Conservation (phyloP, 805 yeast genomes). For the Phaffomyces antillensis region DNA sequence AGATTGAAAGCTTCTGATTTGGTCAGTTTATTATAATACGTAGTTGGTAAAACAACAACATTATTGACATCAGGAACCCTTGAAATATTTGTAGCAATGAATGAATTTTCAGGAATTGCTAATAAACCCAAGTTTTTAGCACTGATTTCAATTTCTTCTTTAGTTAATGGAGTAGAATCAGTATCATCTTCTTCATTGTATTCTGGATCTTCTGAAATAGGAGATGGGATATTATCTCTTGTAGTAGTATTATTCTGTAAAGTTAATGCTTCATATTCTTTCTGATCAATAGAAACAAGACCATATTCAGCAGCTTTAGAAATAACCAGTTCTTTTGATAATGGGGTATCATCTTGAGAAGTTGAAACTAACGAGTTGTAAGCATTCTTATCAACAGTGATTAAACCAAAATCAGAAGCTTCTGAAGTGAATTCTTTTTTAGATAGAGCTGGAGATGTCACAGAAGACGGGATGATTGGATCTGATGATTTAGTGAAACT, state of each 20-base stretch:
- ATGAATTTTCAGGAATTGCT: slow-evolving; percentile 52
- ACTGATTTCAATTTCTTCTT: slow-evolving; percentile 26
- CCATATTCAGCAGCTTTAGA: slow-evolving; percentile 23
- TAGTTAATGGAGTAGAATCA: slow-evolving; percentile 8
- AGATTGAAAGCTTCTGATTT: slow-evolving; percentile 37
- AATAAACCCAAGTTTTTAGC: slow-evolving; percentile 43
- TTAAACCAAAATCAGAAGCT: slow-evolving; percentile 10
- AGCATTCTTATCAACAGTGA: background rate
- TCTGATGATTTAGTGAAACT: no score
- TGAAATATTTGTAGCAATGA: slow-evolving; percentile 55
- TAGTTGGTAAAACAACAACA: slow-evolving; percentile 56
- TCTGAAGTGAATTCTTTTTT: slow-evolving; percentile 10
- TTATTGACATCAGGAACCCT: slow-evolving; percentile 46
- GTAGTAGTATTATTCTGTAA: background rate
- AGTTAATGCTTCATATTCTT: slow-evolving; percentile 26
- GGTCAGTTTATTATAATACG: slow-evolving; percentile 54
- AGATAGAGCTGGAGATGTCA: background rate
- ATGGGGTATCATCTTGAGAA: no score
- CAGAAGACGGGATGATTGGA: no score
- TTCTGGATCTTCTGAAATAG: slow-evolving; percentile 1
- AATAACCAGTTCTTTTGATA: no score
- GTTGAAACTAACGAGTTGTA: background rate
- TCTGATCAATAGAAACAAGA: slow-evolving; percentile 28
- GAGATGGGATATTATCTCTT: background rate
- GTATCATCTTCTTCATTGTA: slow-evolving; percentile 4